These are phyloP conservation scores for Ascochyta viciae-villosae DNA, from an alignment of 2,329 filamentous ascomycete species.

Conservation along the genomic window DNA sequence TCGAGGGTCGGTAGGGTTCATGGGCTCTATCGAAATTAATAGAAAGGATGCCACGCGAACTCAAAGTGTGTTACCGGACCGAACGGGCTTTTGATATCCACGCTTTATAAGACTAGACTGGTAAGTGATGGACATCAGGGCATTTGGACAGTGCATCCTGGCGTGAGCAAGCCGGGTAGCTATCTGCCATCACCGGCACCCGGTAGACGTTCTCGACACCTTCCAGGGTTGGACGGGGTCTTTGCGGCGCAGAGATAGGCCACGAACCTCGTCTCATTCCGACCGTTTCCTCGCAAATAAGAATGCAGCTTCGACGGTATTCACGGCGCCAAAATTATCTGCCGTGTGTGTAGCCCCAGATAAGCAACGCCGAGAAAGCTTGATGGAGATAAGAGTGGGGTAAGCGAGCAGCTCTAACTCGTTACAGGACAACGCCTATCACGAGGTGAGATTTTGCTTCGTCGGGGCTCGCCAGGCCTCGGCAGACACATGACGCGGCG, in stretches of 20 bases:
- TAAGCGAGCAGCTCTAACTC: slow-evolving; percentile 16
- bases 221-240: background rate
- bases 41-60: too few relatives aligned
- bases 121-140: too few relatives aligned
- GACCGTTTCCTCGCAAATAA: background rate
- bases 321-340: background rate
- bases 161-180: too few relatives aligned
- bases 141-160: too few relatives aligned
- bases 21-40: too few relatives aligned
- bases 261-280: background rate
- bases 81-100: too few relatives aligned
- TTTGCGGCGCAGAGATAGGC: background rate
- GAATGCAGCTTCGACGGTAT: background rate
- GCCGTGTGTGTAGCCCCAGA: slow-evolving; percentile 3
- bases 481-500: slow-evolving; percentile 18
- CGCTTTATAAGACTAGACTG: too few relatives aligned
- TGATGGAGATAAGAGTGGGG: slow-evolving; percentile 28
- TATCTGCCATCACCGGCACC: too few relatives aligned
- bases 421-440: slow-evolving; percentile 21
- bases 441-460: background rate
- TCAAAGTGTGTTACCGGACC: too few relatives aligned
- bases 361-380: slow-evolving; percentile 27
- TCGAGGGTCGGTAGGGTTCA: too few relatives aligned
- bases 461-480: background rate
- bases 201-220: background rate